phyloP scores from a whole-genome alignment of 768 basidiomycete genomes.

The Panaeolus cyanescens region DNA sequence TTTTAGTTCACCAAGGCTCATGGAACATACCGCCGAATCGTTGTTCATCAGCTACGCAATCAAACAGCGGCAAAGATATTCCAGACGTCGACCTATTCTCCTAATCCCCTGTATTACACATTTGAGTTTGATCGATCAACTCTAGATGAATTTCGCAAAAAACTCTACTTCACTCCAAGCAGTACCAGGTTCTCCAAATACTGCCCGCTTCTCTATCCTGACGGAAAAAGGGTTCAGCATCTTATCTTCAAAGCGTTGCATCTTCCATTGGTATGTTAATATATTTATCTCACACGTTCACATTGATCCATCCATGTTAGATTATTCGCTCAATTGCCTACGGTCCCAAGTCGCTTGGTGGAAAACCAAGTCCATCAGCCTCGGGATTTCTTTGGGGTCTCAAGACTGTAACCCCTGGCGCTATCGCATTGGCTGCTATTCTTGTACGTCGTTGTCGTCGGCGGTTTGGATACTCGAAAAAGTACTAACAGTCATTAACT shows the following conservation, averaged over 20 bases:
- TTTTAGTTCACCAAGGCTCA: no score
- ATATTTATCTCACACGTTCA: neutral
- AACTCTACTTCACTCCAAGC: neutral
- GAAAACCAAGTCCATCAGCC: neutral
- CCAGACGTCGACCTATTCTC: neutral
- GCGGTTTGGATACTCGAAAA: no score
- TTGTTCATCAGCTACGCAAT: neutral
- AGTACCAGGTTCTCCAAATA: constrained; percentile 2
- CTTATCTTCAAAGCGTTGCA: neutral
- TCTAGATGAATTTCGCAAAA: neutral
- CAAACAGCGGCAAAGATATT: neutral
- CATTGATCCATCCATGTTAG: neutral
- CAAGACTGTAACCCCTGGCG: neutral
- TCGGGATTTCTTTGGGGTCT: neutral
- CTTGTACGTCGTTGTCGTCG: no score
- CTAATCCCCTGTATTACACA: no score
- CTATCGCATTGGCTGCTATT: neutral
- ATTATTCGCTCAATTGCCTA: constrained; percentile 5
- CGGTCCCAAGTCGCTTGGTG: neutral
- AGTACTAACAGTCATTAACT: no score
- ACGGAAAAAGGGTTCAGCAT: neutral
- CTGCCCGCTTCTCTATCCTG: constrained; percentile 2
- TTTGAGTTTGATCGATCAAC: neutral
- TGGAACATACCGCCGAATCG: neutral
- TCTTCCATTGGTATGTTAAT: constrained; percentile 3